These are phyloP conservation scores for Carex cristatella DNA, from an alignment of 176 grass and related monocot genomes.

Conservation along the genomic window DNA sequence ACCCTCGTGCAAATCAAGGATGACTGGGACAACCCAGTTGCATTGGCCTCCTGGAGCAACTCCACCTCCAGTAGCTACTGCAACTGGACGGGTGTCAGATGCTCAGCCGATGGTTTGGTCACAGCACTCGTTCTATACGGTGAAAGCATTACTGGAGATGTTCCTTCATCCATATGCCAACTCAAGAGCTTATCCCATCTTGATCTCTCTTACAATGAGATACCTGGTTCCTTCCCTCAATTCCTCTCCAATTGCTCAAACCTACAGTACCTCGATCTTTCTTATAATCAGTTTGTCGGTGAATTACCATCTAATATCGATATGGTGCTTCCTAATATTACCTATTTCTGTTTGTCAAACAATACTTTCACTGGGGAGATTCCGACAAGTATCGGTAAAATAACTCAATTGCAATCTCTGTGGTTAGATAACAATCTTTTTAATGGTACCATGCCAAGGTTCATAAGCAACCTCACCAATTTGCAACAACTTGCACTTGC, in stretches of 20 bases:
- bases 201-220: slow-evolving; percentile 36
- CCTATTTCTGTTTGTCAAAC: slow-evolving; percentile 22
- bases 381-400: slow-evolving; percentile 32
- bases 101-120: slow-evolving; percentile 34
- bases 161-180: slow-evolving; percentile 42
- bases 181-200: slow-evolving; percentile 38
- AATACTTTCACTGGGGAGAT: slow-evolving; percentile 45
- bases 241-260: slow-evolving; percentile 33
- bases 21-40: slow-evolving; percentile 36
- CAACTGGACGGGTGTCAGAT: slow-evolving; percentile 40
- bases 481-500: slow-evolving; percentile 21
- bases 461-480: slow-evolving; percentile 44
- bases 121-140: slow-evolving; percentile 14
- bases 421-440: slow-evolving; percentile 24
- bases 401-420: slow-evolving; percentile 28
- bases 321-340: slow-evolving; percentile 18
- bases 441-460: slow-evolving; percentile 25
- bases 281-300: slow-evolving; percentile 32
- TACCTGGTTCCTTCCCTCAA: slow-evolving; percentile 31
- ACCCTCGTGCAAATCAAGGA: slow-evolving; percentile 43
- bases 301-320: slow-evolving; percentile 40
- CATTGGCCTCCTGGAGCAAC: slow-evolving; percentile 39
- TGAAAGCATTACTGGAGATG: neutral
- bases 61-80: slow-evolving; percentile 24
- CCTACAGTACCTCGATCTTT: slow-evolving; percentile 37